phyloP scores from a whole-genome alignment of 768 basidiomycete genomes.

The Boletellus ananas region DNA sequence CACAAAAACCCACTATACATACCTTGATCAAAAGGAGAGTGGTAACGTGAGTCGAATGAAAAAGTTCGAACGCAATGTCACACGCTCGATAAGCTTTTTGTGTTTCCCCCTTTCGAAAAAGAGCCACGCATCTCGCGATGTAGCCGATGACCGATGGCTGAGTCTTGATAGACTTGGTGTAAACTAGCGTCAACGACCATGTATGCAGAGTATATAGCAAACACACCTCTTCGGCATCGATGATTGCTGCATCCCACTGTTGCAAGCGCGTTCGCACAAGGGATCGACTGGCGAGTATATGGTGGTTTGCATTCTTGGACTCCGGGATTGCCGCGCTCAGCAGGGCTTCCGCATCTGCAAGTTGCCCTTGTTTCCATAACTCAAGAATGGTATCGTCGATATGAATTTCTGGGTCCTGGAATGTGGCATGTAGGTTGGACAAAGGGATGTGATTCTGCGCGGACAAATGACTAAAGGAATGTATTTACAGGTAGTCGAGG shows the following conservation, averaged over 20 bases:
- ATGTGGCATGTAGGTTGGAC: neutral
- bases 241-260: slow-evolving; percentile 2
- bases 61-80: slow-evolving; percentile 5
- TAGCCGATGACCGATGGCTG: slow-evolving; percentile 1
- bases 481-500: no score
- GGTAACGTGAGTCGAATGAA: neutral
- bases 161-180: slow-evolving; percentile 1
- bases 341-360: neutral
- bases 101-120: neutral
- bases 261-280: slow-evolving; percentile 3
- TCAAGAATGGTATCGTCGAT: neutral
- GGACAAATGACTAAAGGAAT: no score
- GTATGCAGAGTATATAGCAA: neutral
- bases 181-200: neutral
- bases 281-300: slow-evolving; percentile 1
- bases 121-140: slow-evolving; percentile 3
- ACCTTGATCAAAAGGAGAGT: slow-evolving; percentile 8
- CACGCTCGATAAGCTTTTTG: neutral
- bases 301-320: neutral
- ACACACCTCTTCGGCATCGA: slow-evolving; percentile 4
- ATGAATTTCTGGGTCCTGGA: neutral
- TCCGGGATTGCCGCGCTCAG: neutral
- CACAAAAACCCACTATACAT: no score
- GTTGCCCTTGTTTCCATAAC: neutral
- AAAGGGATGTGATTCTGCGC: neutral